A percentile compares a stretch with the other conserved stretches of the same genome.
Conservation (phyloP, 2,329 filamentous ascomycete genomes). For the Thelonectria blattea region DNA sequence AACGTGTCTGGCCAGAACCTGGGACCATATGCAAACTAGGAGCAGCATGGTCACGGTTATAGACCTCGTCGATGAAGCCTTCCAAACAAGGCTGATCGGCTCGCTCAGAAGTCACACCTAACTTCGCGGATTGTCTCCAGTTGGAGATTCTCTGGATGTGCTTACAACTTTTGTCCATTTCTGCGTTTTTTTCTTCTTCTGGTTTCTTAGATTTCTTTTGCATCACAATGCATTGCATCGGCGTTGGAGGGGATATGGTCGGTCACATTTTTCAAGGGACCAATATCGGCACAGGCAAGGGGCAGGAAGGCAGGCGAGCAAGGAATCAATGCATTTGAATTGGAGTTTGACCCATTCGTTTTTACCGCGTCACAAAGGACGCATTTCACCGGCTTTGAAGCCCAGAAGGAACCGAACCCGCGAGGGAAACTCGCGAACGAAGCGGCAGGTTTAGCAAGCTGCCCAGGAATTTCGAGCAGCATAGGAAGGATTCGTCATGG, state of each 20-base stretch:
- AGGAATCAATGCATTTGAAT: conserved; percentile 13
- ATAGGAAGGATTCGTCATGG: background rate
- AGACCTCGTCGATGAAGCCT: background rate
- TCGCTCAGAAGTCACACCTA: conserved; percentile 8
- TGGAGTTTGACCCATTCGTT: conserved; percentile 18
- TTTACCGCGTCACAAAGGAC: background rate
- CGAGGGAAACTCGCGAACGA: conserved; percentile 7
- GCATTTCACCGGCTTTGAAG: conserved; percentile 11
- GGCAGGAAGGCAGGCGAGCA: conserved; percentile 7
- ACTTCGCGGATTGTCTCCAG: conserved; percentile 10
- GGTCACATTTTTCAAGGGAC: conserved; percentile 9
- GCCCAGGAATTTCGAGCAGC: conserved; percentile 2
- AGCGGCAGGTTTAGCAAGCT: conserved; percentile 1
- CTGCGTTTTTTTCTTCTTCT: conserved; percentile 23
- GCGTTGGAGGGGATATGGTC: conserved; percentile 36
- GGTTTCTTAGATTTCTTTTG: conserved; percentile 19
- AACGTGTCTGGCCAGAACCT: conserved; percentile 34
- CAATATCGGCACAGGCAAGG: conserved; percentile 9
- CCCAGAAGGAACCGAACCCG: conserved; percentile 2
- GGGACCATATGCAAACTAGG: conserved; percentile 46
- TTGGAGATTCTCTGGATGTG: conserved; percentile 9
- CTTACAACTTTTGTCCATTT: conserved; percentile 22
- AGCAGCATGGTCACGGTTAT: conserved; percentile 26
- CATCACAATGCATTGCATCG: conserved; percentile 39
- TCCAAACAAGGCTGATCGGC: conserved; percentile 4